A percentile compares a stretch with the other conserved stretches of the same genome.
phyloP scores from a whole-genome alignment of 1,284 basidiomycete genomes.

The Psilocybe mexicana region DNA sequence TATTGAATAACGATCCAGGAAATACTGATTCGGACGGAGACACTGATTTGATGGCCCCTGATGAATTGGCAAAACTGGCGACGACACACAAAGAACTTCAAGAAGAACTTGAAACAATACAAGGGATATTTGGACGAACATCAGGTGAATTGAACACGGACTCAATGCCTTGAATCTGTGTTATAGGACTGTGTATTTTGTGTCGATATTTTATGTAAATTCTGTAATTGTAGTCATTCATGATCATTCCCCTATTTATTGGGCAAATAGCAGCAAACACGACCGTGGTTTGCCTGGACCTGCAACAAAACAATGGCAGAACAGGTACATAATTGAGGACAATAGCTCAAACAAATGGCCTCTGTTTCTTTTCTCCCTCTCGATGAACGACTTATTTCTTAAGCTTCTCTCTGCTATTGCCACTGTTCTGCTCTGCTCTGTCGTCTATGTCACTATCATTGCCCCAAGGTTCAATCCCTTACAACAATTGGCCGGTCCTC shows the following conservation, averaged over 20 bases:
- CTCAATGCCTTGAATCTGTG: not conserved
- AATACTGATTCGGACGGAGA: conserved; percentile 49
- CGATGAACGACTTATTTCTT: conserved; percentile 8
- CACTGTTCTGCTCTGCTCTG: conserved; percentile 28
- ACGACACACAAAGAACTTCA: conserved; percentile 41
- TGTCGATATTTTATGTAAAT: too few species aligned
- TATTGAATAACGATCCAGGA: conserved; percentile 37
- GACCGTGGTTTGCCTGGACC: not conserved
- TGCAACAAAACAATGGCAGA: not conserved
- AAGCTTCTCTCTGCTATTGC: conserved; percentile 16
- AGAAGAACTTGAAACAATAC: conserved; percentile 50
- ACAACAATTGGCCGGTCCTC: conserved; percentile 58
- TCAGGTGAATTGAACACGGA: not conserved
- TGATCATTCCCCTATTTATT: too few species aligned
- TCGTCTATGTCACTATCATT: conserved; percentile 35
- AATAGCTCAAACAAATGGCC: not conserved
- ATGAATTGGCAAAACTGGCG: conserved; percentile 49
- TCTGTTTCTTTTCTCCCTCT: conserved; percentile 4
- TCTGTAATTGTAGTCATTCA: too few species aligned
- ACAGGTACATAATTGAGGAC: not conserved
- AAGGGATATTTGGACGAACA: conserved; percentile 25
- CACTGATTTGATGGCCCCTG: conserved; percentile 50
- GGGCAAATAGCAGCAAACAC: not conserved
- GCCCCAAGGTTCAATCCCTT: conserved; percentile 52
- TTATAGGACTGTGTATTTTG: too few species aligned